These are phyloP conservation scores for Wickerhamiella lipophila DNA, from an alignment of 805 yeast species.

Conservation along the genomic window DNA sequence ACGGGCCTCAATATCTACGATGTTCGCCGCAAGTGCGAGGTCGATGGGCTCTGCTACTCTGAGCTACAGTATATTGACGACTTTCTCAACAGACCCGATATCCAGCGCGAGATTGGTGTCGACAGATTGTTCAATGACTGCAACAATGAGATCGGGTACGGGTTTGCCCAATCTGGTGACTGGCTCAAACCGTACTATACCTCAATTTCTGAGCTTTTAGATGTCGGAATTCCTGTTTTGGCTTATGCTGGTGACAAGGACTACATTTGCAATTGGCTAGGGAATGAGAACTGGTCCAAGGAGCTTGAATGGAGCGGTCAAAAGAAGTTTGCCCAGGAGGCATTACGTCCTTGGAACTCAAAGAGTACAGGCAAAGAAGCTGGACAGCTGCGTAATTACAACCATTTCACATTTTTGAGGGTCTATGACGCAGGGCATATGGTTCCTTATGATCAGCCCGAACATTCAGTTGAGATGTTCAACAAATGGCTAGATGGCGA, in stretches of 20 bases:
- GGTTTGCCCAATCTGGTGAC: slow-evolving; percentile 58
- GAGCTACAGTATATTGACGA: slow-evolving; percentile 57
- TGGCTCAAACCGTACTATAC: slow-evolving; percentile 54
- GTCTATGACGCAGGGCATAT: slow-evolving; percentile 83
- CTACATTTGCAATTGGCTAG: slow-evolving; percentile 86
- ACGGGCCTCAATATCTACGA: slow-evolving; percentile 84
- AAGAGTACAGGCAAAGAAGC: slow-evolving; percentile 34
- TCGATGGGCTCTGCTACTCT: slow-evolving; percentile 48
- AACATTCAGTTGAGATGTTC: slow-evolving; percentile 65
- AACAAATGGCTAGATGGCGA: slow-evolving; percentile 77
- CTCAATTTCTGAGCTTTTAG: slow-evolving; percentile 45
- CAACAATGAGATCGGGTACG: slow-evolving; percentile 62
- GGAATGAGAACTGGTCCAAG: slow-evolving; percentile 74
- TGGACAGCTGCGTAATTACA: slow-evolving; percentile 53
- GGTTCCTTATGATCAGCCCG: slow-evolving; percentile 91
- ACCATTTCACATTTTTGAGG: slow-evolving; percentile 63
- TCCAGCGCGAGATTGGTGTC: slow-evolving; percentile 69
- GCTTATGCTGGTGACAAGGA: slow-evolving; percentile 93
- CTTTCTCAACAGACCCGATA: slow-evolving; percentile 62
- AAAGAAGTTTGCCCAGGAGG: slow-evolving; percentile 34
- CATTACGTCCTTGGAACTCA: slow-evolving; percentile 21
- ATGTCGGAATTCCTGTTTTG: slow-evolving; percentile 61
- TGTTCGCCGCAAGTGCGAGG: slow-evolving; percentile 41
- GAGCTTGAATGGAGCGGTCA: slow-evolving; percentile 51
- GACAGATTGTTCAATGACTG: slow-evolving; percentile 54